Evolutionary conservation across 176 grass and related monocot species (phyloP), one percentile per base, ranked within the genome.

Genomic region (Rhynchospora breviuscula): DNA sequence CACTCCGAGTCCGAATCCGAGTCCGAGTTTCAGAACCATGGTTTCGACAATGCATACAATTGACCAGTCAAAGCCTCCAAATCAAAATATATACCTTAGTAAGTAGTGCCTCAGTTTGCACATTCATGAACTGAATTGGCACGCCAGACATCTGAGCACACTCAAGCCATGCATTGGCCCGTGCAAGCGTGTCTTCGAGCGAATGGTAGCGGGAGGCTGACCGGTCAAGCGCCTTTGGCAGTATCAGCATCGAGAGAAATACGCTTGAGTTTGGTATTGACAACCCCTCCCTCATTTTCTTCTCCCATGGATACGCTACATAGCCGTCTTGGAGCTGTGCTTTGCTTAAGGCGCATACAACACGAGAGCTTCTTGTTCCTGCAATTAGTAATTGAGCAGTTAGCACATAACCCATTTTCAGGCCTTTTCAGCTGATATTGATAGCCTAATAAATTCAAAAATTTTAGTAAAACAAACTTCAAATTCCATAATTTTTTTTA

Each of bases 241-340:
- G 88, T 64, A 99, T 69, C 33, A 96, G 97, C 83, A 99, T 85
- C 26, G 93, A 96, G 54, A 96, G 91, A 86, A 99, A 92, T 79
- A 86, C 82, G 85, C 93, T 99, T 29, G 91, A 90, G 26, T 81
- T 89, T 52, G 89, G 78, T 18, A 93, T 85, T 9, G 93, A 91
- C 4, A 99, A 89, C 68, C 53, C 69, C 54, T 99, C 91, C 80
- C 84, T 90, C 96, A 90, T 99, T 85, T 96, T 99, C 89, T 93
- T 99, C 81, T 96, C 97, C 97, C 97, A 99, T 51, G 88, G 88
- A 76, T 96, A 99, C 1, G 89, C 51, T 22, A 99, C 93, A 73
- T 99, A 96, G 45, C 97, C 97, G 74, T 99, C 97, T 59, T 90
- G 93, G 59, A 99, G 81, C 53, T 99, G 93, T 40, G 93, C 96